Base-by-base conservation (phyloP, 2,329 filamentous ascomycete genomes). In the Diaporthe nobilis region DNA sequence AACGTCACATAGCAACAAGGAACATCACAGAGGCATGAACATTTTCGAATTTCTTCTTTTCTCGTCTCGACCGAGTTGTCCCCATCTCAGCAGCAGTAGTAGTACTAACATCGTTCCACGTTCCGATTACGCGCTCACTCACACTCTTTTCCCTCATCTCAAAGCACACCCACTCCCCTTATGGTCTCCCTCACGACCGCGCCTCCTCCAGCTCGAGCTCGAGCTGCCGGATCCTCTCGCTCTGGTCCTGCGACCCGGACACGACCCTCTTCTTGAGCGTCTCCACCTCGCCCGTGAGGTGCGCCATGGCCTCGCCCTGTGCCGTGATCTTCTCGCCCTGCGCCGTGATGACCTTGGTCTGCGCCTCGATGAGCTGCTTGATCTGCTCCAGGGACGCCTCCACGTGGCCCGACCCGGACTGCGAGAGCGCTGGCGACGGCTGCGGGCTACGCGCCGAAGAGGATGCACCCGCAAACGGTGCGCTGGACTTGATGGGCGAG, bases 261-360 rank as follows among this genome's bases (percentile, higher is more conserved):
- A 90, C 90, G 76, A 96, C 88, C 83, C 92, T 94, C 84, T 91
- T 91, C 90, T 97, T 98, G 79, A 98, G 88, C 22, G 90, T 89
- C 82, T 97, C 95, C 20, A 98, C 92, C 84, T 97, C 94, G 42
- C 87, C 85, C 3, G 94, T 90, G 65, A 98, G 86, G 39, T 88
- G 87, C 68, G 88, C 88, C 79, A 97, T 95, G 83, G 95, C 93
- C 81, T 94, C 90, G 68, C 90, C 94, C 85, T 95, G 92, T 31
- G 88, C 87, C 72, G 88, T 89, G 80, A 95, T 92, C 78, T 93
- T 90, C 78, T 92, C 89, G 31, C 89, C 92, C 85, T 98, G 94
- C n/a, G 90, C 88, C 77, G 88, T 91, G 81, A 98, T 94, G 78
- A 95, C 91, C 86, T 91, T 91, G 73, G 91, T 94, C 85, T 98